These are phyloP conservation scores for Yamadazyma jaroonii DNA, from an alignment of 1,139 yeast species.

Conservation along the genomic window DNA sequence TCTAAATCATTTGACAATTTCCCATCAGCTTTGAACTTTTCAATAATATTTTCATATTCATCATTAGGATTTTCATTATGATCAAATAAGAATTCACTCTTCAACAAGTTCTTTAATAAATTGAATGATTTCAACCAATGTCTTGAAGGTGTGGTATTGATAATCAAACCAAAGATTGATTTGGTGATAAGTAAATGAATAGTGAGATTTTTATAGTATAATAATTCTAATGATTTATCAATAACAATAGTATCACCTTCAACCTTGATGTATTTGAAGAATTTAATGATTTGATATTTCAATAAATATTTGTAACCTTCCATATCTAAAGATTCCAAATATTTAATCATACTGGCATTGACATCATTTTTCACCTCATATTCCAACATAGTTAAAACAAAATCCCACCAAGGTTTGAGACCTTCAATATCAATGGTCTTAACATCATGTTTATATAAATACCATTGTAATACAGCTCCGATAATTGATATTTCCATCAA, in stretches of 20 bases:
- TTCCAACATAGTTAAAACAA: conserved; percentile 7
- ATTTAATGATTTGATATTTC: conserved; percentile 28
- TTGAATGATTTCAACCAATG: conserved; percentile 29
- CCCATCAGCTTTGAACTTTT: conserved; percentile 21
- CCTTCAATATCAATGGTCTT: conserved; percentile 21
- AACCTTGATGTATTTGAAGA: conserved; percentile 35
- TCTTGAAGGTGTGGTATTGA: conserved; percentile 17
- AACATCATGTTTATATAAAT: conserved; percentile 19
- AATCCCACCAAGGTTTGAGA: conserved; percentile 25
- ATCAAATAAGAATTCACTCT: conserved; percentile 46
- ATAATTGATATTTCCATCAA: conserved; percentile 39
- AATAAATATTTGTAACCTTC: conserved; percentile 21
- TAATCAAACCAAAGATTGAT: conserved; percentile 33
- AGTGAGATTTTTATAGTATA: conserved; percentile 43
- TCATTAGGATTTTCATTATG: conserved; percentile 34
- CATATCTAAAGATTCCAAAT: conserved; percentile 15
- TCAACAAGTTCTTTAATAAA: conserved; percentile 39
- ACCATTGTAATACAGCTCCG: conserved; percentile 37
- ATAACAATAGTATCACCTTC: conserved; percentile 28
- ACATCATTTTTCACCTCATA: conserved; percentile 11
- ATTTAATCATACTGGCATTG: conserved; percentile 13
- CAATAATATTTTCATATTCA: conserved; percentile 28
- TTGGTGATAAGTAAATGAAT: conserved; percentile 41
- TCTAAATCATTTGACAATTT: conserved; percentile 20
- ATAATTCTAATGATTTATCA: conserved; percentile 38